A percentile compares a stretch with the other conserved stretches of the same genome.
These are phyloP conservation scores for Aethionema arabicum DNA, from an alignment of 345 rosid genomes.

Conservation along the genomic window DNA sequence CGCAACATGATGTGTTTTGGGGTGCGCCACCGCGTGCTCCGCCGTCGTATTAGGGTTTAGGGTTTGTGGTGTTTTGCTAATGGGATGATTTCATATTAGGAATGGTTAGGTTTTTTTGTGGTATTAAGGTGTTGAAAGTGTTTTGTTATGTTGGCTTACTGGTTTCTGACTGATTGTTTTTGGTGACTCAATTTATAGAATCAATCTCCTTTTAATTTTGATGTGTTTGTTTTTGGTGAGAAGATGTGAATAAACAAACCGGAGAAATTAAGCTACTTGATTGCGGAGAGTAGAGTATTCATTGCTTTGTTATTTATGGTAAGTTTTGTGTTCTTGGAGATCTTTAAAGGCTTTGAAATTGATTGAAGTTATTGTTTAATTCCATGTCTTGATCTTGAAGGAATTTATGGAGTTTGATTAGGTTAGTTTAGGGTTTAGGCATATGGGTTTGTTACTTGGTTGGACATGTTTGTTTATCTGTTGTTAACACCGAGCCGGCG, in stretches of 20 bases:
- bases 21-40: constrained; percentile 67
- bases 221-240: too few species aligned
- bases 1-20: constrained; percentile 80
- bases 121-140: too few species aligned
- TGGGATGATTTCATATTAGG: too few species aligned
- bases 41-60: constrained; percentile 43
- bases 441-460: background rate
- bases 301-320: constrained; percentile 3
- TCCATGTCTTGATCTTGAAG: background rate
- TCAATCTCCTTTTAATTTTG: too few species aligned
- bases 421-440: background rate
- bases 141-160: too few species aligned
- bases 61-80: too few species aligned
- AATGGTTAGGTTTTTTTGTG: too few species aligned
- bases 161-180: too few species aligned
- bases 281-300: background rate
- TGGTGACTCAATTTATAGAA: too few species aligned
- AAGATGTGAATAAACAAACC: constrained; percentile 1
- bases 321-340: background rate
- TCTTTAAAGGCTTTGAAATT: background rate
- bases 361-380: background rate
- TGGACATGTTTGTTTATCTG: too few species aligned
- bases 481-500: background rate
- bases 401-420: background rate
- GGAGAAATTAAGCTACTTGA: background rate